Percentiles rank a stretch among this genome's conserved stretches.
Conservation (phyloP, 2,329 filamentous ascomycete species). For the Fusarium acutatum region DNA sequence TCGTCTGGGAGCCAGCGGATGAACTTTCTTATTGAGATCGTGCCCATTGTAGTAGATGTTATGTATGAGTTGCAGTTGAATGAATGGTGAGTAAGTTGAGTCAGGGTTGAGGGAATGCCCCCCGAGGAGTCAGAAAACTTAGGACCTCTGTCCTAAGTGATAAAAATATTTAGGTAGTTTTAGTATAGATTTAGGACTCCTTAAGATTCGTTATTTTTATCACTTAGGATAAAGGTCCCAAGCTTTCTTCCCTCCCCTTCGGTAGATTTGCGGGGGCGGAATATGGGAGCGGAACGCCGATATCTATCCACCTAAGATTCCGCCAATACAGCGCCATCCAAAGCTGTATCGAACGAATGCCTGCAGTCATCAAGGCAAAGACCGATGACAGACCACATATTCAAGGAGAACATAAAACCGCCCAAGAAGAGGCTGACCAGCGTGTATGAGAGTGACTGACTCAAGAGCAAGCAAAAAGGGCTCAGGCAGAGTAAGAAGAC, state of each 20-base stretch:
- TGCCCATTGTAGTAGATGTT: constrained; percentile 37
- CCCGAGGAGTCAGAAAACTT: too few species aligned
- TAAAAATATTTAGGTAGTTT: too few species aligned
- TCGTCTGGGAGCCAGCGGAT: constrained; percentile 66
- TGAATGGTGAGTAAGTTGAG: neutral
- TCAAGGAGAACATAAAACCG: neutral
- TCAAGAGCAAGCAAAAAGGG: fast-evolving
- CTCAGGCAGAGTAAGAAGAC: fast-evolving
- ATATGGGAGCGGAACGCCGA: neutral
- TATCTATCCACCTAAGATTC: neutral
- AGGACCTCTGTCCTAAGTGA: too few species aligned
- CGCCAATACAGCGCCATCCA: too few species aligned
- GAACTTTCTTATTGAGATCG: constrained; percentile 65
- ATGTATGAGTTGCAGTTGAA: neutral
- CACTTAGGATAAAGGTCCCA: too few species aligned
- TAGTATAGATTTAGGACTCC: too few species aligned
- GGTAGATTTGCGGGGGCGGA: constrained; percentile 11
- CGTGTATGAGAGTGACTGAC: fast-evolving
- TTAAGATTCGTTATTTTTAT: too few species aligned
- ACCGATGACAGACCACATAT: neutral
- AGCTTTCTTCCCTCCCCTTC: neutral
- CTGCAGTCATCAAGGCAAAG: neutral
- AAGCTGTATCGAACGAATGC: too few species aligned
- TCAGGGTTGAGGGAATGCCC: neutral
- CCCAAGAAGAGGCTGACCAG: fast-evolving